Percentiles rank a stretch among this genome's conserved stretches.
Evolutionary conservation across 2,329 filamentous ascomycete species (phyloP).

Genomic region (Paecilomyces formosus): DNA sequence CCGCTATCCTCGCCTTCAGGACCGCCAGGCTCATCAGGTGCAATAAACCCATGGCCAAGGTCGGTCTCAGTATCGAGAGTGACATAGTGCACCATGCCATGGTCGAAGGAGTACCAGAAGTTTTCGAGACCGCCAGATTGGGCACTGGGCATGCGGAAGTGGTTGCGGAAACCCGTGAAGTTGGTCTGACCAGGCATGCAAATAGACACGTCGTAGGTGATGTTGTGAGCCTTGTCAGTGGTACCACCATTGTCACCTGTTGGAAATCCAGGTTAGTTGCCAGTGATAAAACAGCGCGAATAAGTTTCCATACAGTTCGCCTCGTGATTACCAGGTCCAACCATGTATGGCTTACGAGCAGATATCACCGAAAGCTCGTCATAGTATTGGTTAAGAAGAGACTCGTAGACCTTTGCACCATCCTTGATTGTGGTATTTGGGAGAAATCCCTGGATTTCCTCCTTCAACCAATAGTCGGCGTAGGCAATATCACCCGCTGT

Average conservation of each 20-base stretch:
- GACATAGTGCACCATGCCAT: constrained; percentile 9
- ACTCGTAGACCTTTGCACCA: constrained; percentile 4
- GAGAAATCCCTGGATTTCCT: constrained; percentile 5
- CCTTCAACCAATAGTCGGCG: constrained; percentile 10
- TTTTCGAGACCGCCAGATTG: constrained; percentile 8
- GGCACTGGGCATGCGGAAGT: constrained; percentile 14
- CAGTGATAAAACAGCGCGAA: neutral
- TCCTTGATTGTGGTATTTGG: constrained; percentile 4
- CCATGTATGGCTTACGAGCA: constrained; percentile 8
- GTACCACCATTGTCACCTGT: constrained; percentile 7
- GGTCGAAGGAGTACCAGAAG: constrained; percentile 8
- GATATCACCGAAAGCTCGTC: constrained; percentile 5
- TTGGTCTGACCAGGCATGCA: constrained; percentile 15
- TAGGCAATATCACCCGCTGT: constrained; percentile 9
- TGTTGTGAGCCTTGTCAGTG: constrained; percentile 9
- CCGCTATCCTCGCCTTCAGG: constrained; percentile 1
- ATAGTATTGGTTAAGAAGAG: constrained; percentile 7
- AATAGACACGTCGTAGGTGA: constrained; percentile 11
- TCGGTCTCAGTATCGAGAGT: constrained; percentile 10
- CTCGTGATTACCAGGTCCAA: constrained; percentile 10
- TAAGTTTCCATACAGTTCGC: constrained; percentile 5
- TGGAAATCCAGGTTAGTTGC: neutral
- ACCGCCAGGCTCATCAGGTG: constrained; percentile 7
- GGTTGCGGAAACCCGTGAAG: constrained; percentile 17
- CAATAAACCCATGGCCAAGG: constrained; percentile 4